These are phyloP conservation scores for Xylaria sp. DNA, from an alignment of 2,329 filamentous ascomycete species.

Conservation along the genomic window DNA sequence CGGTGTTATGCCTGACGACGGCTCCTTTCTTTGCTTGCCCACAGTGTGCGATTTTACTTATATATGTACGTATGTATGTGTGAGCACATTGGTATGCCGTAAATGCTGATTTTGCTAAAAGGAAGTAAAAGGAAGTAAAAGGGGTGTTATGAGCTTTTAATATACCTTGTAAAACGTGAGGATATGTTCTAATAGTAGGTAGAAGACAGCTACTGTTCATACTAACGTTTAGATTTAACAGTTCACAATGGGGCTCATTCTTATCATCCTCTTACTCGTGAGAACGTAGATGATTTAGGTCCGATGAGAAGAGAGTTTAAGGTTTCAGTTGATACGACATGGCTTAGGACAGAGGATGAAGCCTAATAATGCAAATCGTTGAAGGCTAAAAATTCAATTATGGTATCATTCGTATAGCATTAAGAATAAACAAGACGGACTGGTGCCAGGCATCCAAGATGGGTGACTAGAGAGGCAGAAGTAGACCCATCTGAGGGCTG, in stretches of 20 bases:
- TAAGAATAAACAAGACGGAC: background rate
- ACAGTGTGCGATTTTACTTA: background rate
- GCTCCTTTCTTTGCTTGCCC: background rate
- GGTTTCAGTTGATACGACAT: too few relatives aligned
- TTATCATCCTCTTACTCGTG: too few relatives aligned
- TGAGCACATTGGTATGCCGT: background rate
- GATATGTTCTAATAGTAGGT: background rate
- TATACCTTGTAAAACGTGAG: too few relatives aligned
- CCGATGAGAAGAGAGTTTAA: background rate
- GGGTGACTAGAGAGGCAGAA: background rate
- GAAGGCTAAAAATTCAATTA: background rate
- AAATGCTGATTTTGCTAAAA: too few relatives aligned
- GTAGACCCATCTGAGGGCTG: background rate
- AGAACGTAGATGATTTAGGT: too few relatives aligned
- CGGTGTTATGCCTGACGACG: background rate
- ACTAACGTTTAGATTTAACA: too few relatives aligned
- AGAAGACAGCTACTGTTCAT: background rate
- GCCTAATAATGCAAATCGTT: background rate
- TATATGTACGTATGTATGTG: background rate
- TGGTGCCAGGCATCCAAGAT: conserved; percentile 6
- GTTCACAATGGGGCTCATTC: background rate
- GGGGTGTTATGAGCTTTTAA: too few relatives aligned
- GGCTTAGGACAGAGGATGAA: background rate
- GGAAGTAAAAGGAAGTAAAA: too few relatives aligned
- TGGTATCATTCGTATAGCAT: conserved; percentile 11